phyloP scores from a whole-genome alignment of 164 flowering plant genomes.

The Annona cherimola region DNA sequence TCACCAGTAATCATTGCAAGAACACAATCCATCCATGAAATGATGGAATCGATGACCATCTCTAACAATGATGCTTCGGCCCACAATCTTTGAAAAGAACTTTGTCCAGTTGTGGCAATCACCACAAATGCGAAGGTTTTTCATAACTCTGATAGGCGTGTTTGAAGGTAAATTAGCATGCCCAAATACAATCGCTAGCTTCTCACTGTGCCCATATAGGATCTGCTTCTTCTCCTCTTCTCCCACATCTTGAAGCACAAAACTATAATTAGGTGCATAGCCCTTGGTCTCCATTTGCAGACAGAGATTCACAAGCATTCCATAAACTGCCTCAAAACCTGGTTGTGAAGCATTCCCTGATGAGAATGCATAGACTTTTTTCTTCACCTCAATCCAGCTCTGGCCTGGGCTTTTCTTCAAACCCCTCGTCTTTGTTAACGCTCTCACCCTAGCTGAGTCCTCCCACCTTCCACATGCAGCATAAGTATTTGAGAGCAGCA shows the following conservation, averaged over 20 bases:
- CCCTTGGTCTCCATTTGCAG: conserved; percentile 41
- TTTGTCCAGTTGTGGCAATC: conserved; percentile 28
- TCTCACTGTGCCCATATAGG: conserved; percentile 35
- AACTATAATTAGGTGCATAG: conserved; percentile 18
- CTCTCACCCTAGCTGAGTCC: conserved; percentile 65
- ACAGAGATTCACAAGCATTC: conserved; percentile 37
- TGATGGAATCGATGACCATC: conserved; percentile 27
- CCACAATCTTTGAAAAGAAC: conserved; percentile 23
- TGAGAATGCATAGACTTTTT: conserved; percentile 51
- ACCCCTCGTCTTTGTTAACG: conserved; percentile 51
- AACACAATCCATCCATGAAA: conserved; percentile 21
- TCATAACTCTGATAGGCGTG: conserved; percentile 26
- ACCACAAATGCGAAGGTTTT: conserved; percentile 30
- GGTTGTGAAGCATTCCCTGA: conserved; percentile 36
- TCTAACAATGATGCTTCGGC: conserved; percentile 27
- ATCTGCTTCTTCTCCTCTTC: conserved; percentile 25
- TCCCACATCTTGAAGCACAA: conserved; percentile 28
- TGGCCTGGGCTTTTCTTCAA: conserved; percentile 60
- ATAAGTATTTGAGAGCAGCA: conserved; percentile 67
- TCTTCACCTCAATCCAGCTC: conserved; percentile 78
- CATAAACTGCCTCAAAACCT: conserved; percentile 34
- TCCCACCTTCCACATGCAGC: conserved; percentile 67
- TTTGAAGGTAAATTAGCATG: conserved; percentile 15
- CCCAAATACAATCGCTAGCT: conserved; percentile 33
- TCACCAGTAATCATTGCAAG: conserved; percentile 27